phyloP scores from a whole-genome alignment of 495 filamentous ascomycete genomes.

The Poronia punctata region DNA sequence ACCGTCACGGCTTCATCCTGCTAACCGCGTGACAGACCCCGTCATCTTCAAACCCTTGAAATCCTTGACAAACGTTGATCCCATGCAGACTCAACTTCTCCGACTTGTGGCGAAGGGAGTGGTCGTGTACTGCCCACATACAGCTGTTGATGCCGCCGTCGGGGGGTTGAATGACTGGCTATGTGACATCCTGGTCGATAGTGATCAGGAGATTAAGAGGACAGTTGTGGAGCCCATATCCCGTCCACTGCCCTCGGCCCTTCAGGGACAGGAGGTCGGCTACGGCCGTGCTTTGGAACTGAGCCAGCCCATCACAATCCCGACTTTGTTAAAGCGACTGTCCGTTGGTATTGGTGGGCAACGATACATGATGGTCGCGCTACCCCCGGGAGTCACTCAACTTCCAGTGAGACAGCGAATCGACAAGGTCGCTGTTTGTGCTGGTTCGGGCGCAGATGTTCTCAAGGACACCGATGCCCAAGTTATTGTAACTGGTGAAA shows the following conservation, averaged over 20 bases:
- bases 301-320: constrained; percentile 47
- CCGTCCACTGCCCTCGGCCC: constrained; percentile 35
- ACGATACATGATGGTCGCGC: constrained; percentile 34
- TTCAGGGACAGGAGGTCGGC: constrained; percentile 54
- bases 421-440: constrained; percentile 62
- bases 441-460: constrained; percentile 72
- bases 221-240: constrained; percentile 33
- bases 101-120: constrained; percentile 82
- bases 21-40: constrained; percentile 54
- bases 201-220: constrained; percentile 18
- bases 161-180: constrained; percentile 94
- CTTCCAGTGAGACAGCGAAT: constrained; percentile 35
- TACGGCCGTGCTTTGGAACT: constrained; percentile 72
- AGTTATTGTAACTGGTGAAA: constrained; percentile 82
- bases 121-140: constrained; percentile 93
- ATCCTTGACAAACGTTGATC: constrained; percentile 71
- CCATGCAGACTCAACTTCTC: constrained; percentile 79
- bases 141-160: constrained; percentile 81
- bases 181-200: constrained; percentile 64
- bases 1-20: background rate
- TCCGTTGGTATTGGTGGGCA: constrained; percentile 29
- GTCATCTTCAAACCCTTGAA: constrained; percentile 94
- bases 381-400: constrained; percentile 20
- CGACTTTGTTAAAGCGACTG: constrained; percentile 50
- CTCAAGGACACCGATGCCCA: constrained; percentile 64